phyloP scores from a whole-genome alignment of 164 flowering plant genomes.

The Taxillus chinensis region DNA sequence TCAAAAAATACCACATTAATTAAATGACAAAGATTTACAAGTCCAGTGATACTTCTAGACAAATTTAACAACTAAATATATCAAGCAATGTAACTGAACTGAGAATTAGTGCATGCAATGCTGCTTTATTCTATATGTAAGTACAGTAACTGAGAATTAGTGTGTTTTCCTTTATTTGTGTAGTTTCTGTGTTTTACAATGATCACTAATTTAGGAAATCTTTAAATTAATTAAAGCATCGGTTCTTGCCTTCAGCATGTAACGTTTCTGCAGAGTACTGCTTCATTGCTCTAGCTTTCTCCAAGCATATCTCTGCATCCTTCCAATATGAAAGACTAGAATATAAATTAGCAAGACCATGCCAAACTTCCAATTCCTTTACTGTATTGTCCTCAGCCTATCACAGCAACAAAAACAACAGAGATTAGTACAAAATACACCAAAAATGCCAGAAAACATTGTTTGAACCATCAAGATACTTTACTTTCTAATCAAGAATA shows the following conservation, averaged over 20 bases:
- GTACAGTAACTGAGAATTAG: too few relatives aligned
- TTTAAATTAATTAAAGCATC: constrained; percentile 3
- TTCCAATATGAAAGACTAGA: constrained; percentile 86
- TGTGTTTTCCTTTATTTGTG: too few relatives aligned
- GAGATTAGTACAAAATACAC: constrained; percentile 1
- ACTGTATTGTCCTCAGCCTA: constrained; percentile 46
- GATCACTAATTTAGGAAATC: too few relatives aligned
- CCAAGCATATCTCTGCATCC: constrained; percentile 86
- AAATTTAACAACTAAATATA: too few relatives aligned
- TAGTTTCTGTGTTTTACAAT: too few relatives aligned
- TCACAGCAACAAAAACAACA: background rate
- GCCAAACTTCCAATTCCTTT: constrained; percentile 93
- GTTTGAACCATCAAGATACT: background rate
- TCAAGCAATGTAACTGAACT: too few relatives aligned
- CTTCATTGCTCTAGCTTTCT: constrained; percentile 60
- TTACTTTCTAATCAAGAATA: background rate
- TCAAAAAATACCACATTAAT: too few relatives aligned
- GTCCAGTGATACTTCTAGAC: too few relatives aligned
- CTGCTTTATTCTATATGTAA: too few relatives aligned
- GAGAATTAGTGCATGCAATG: too few relatives aligned
- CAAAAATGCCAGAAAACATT: background rate
- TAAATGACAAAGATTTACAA: too few relatives aligned
- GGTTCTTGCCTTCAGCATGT: constrained; percentile 68
- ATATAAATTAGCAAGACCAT: constrained; percentile 75
- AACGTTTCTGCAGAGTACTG: constrained; percentile 46